Evolutionary conservation across 2,329 filamentous ascomycete genomes (phyloP).

Genomic region (Ophiostoma montium): DNA sequence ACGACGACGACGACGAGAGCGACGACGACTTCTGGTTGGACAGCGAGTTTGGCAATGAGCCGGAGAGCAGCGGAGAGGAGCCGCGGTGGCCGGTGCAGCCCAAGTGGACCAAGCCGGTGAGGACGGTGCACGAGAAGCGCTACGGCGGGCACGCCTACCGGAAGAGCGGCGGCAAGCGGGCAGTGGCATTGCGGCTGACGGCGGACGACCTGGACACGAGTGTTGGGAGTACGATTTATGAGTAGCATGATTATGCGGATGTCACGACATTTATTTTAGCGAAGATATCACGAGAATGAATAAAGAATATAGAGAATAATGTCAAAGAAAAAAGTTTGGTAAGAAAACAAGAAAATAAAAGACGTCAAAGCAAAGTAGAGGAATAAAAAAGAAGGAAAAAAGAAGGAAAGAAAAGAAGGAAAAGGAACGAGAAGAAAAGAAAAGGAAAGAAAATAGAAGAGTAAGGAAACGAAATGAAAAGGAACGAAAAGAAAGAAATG

Average conservation of each 20-base stretch:
- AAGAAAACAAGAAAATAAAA: no score
- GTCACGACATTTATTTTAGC: neutral
- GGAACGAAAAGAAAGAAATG: no score
- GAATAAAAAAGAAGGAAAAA: neutral
- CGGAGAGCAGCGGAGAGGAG: neutral
- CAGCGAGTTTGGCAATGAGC: neutral
- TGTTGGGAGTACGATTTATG: neutral
- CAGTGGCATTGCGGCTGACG: neutral
- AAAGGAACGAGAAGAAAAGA: neutral
- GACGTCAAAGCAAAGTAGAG: no score
- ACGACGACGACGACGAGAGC: neutral
- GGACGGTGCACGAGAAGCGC: neutral
- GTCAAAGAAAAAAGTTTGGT: no score
- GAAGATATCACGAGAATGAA: no score
- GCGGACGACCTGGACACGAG: neutral
- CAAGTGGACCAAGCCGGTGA: neutral
- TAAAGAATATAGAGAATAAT: neutral
- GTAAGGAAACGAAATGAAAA: no score
- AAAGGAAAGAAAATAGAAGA: neutral
- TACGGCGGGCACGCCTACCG: neutral
- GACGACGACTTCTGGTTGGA: neutral
- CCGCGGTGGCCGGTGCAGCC: neutral
- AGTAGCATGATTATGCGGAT: neutral
- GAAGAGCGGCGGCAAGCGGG: neutral
- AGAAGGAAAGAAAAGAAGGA: neutral